Evolutionary conservation across 306 rosid species (phyloP).

Genomic region (Lathyrus oleraceus): DNA sequence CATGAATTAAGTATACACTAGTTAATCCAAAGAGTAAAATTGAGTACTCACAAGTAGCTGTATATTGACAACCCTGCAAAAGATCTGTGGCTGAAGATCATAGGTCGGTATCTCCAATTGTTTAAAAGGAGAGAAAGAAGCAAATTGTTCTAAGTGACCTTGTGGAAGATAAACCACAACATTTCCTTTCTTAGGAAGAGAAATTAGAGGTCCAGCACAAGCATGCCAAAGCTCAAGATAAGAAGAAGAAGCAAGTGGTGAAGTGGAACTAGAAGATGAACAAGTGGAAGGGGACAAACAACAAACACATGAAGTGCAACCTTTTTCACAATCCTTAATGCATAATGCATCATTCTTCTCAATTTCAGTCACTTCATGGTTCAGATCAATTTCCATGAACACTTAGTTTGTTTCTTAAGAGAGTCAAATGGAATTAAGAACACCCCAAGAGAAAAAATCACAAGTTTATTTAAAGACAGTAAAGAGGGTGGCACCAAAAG

Average conservation of each 20-base stretch:
- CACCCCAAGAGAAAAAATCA: not conserved
- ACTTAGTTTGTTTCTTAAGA: constrained; percentile 41
- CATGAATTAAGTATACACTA: constrained; percentile 28
- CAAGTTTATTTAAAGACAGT: constrained; percentile 14
- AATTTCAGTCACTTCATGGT: constrained; percentile 71
- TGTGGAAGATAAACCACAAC: constrained; percentile 91
- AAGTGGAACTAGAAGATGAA: constrained; percentile 61
- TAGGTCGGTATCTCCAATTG: constrained; percentile 64
- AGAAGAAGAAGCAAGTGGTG: constrained; percentile 66
- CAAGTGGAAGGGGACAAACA: constrained; percentile 69
- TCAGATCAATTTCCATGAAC: constrained; percentile 98
- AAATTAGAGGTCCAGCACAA: constrained; percentile 91
- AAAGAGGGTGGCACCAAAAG: constrained; percentile 38
- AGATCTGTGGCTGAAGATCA: constrained; percentile 90
- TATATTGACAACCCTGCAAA: constrained; percentile 85
- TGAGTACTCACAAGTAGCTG: constrained; percentile 82
- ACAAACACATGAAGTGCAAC: constrained; percentile 45
- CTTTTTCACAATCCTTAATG: constrained; percentile 62
- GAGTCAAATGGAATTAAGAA: constrained; percentile 38
- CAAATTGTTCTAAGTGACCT: constrained; percentile 87
- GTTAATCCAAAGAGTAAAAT: constrained; percentile 18
- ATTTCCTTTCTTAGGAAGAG: constrained; percentile 93
- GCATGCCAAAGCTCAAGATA: constrained; percentile 98
- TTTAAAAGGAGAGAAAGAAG: constrained; percentile 70
- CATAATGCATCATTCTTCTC: constrained; percentile 62